Conservation (phyloP, 148 eudicot genomes). For the Rhododendron williamsianum region DNA sequence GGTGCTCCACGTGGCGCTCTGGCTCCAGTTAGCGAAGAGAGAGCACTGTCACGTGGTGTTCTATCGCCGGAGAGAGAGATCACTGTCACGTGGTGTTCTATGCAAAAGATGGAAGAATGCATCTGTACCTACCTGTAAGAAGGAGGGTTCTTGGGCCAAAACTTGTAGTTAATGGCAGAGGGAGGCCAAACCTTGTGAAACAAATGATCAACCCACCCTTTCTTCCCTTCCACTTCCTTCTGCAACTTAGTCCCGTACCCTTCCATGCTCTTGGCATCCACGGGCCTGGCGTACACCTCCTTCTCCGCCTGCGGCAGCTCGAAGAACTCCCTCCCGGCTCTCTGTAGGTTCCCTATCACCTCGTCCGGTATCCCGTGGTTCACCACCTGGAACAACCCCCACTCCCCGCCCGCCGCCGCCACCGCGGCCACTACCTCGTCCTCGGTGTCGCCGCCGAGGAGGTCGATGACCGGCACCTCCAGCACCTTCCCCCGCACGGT, state of each 20-base stretch:
- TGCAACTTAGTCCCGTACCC: constrained; percentile 46
- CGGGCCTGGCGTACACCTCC: constrained; percentile 29
- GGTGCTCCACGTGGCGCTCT: too few species aligned
- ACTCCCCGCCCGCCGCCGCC: constrained; percentile 35
- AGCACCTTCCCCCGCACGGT: constrained; percentile 29
- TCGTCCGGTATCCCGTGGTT: constrained; percentile 56
- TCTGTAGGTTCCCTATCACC: constrained; percentile 36
- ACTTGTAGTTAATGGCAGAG: constrained; percentile 22
- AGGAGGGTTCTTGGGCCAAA: constrained; percentile 40
- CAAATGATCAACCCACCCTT: constrained; percentile 54
- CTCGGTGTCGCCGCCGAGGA: constrained; percentile 5
- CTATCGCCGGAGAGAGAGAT: too few species aligned
- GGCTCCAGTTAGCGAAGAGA: too few species aligned
- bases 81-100: too few species aligned
- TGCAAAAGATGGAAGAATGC: too few species aligned
- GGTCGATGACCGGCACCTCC: constrained; percentile 55
- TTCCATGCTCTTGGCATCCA: constrained; percentile 23
- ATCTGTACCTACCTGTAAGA: constrained; percentile 19
- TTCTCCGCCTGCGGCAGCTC: constrained; percentile 50
- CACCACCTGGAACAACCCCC: constrained; percentile 65
- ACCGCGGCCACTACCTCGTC: constrained; percentile 27
- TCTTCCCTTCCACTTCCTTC: constrained; percentile 37
- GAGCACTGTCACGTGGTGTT: too few species aligned
- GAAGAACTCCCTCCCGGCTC: constrained; percentile 59
- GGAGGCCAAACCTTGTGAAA: constrained; percentile 50